phyloP scores from a whole-genome alignment of 2,329 filamentous ascomycete species.

The Salinomyces thailandicus region DNA sequence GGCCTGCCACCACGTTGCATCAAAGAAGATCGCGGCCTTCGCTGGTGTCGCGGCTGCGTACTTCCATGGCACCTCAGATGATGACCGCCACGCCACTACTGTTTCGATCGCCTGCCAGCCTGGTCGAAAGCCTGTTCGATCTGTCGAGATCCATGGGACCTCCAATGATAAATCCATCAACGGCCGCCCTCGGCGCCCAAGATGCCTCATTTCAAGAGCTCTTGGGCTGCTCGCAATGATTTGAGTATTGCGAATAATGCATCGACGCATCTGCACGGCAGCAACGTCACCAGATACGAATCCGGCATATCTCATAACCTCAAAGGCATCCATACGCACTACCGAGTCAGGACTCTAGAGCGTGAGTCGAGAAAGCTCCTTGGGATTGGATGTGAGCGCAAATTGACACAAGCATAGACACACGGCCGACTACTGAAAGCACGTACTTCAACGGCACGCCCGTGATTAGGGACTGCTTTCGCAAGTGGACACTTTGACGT shows the following conservation, averaged over 20 bases:
- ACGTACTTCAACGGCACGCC: slow-evolving; percentile 16
- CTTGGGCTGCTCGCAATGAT: slow-evolving; percentile 27
- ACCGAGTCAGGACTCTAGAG: not conserved
- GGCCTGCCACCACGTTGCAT: slow-evolving; percentile 35
- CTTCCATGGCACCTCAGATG: slow-evolving; percentile 23
- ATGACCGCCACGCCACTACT: slow-evolving; percentile 10
- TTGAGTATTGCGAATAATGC: slow-evolving; percentile 15
- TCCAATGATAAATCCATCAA: too few species aligned
- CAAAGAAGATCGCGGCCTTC: slow-evolving; percentile 39
- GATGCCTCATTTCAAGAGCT: slow-evolving; percentile 26
- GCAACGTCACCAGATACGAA: not conserved
- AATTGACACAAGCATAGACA: not conserved
- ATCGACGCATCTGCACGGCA: slow-evolving; percentile 7
- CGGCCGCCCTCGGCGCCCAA: slow-evolving; percentile 17
- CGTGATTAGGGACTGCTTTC: slow-evolving; percentile 16
- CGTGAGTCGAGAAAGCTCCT: not conserved
- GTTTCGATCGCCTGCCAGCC: slow-evolving; percentile 17
- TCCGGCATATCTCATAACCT: not conserved
- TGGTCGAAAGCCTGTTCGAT: slow-evolving; percentile 21
- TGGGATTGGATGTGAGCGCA: too few species aligned
- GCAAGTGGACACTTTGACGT: slow-evolving; percentile 13
- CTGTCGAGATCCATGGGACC: slow-evolving; percentile 35
- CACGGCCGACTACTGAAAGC: slow-evolving; percentile 1
- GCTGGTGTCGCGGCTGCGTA: slow-evolving; percentile 38
- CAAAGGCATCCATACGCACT: not conserved